Evolutionary conservation across 1,139 yeast species (phyloP), one percentile per base, ranked within the genome.

Genomic region (Hyphopichia buzzinii): DNA sequence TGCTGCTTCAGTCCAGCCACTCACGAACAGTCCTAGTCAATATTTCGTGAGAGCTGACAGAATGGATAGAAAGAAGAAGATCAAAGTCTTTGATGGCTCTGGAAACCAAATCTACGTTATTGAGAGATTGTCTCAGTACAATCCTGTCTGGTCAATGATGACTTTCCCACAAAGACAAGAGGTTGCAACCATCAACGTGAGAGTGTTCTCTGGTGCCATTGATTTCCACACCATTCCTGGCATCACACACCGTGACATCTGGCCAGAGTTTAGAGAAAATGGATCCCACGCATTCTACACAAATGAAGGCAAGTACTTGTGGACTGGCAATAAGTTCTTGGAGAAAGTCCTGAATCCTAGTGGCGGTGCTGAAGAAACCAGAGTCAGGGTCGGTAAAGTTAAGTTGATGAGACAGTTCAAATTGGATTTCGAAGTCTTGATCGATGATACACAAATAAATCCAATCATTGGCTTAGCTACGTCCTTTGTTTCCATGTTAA

Each of bases 401-500:
- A 64, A 75, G 41, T 64, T 76, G 39, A 67, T 79, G 76, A 66
- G 84, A 47, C 79, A 74, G 47, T 74, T 77, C 60, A 68, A 73
- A 44, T 70, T 78, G 47, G 84, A 80, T 52, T 80, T 72, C 55
- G 84, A 79, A 54, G 49, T 80, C 38, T 57, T 75, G 31, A 56
- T 79, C 15, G 83, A 79, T 52, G 72, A 67, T 34, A 40, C 53
- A 4, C 58, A 62, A 41, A 58, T 77, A 31, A 79, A 75, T 46
- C 53, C 61, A 8, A 77, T 75, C 38, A 59, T 72, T 30, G 84
- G 74, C 1, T 51, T 80, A 36, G 74, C 79, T 11, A 77, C 84
- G 7, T 81, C 74, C 0, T 79, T 79, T 46, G 57, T 77, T 39
- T 67, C 82, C 13, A 79, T 80, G 79, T 61, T 76, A 55, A 76